Evolutionary conservation across 2,329 filamentous ascomycete genomes (phyloP).

Genomic region (Akanthomyces lecanii): DNA sequence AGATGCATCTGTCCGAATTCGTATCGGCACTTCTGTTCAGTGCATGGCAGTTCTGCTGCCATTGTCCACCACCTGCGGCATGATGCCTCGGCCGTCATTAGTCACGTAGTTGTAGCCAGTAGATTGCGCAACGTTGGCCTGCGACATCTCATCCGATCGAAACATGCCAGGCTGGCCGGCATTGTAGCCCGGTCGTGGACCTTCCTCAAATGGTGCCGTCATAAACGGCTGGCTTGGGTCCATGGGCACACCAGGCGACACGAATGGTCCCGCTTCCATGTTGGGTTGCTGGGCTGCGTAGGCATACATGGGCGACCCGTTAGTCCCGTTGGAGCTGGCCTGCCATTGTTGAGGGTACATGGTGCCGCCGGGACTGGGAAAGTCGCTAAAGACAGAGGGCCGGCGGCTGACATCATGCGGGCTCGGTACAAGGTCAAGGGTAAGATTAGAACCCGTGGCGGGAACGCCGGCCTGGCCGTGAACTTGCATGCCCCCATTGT

Average conservation of each 20-base stretch:
- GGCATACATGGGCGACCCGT: conserved; percentile 41
- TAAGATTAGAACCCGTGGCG: conserved; percentile 31
- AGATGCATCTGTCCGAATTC: neutral
- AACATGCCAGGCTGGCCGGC: conserved; percentile 31
- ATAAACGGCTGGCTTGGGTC: conserved; percentile 33
- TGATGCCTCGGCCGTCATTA: conserved; percentile 30
- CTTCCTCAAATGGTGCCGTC: conserved; percentile 31
- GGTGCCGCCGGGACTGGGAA: conserved; percentile 34
- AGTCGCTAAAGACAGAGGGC: conserved; percentile 46
- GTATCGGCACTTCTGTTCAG: neutral
- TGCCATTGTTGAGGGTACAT: conserved; percentile 45
- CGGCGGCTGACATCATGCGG: conserved; percentile 44
- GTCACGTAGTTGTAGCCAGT: conserved; percentile 34
- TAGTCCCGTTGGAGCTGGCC: conserved; percentile 38
- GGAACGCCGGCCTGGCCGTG: conserved; percentile 33
- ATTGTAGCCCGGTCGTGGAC: conserved; percentile 32
- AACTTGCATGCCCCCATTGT: conserved; percentile 33
- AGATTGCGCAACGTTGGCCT: conserved; percentile 27
- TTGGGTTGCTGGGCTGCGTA: conserved; percentile 39
- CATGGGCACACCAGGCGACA: conserved; percentile 30
- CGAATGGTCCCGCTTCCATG: conserved; percentile 29
- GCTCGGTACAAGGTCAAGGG: conserved; percentile 43
- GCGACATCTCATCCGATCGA: conserved; percentile 29
- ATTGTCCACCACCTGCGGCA: conserved; percentile 27
- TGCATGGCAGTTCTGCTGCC: conserved; percentile 28